These are phyloP conservation scores for Baorangia bicolor DNA, from an alignment of 768 basidiomycete species.

Conservation along the genomic window DNA sequence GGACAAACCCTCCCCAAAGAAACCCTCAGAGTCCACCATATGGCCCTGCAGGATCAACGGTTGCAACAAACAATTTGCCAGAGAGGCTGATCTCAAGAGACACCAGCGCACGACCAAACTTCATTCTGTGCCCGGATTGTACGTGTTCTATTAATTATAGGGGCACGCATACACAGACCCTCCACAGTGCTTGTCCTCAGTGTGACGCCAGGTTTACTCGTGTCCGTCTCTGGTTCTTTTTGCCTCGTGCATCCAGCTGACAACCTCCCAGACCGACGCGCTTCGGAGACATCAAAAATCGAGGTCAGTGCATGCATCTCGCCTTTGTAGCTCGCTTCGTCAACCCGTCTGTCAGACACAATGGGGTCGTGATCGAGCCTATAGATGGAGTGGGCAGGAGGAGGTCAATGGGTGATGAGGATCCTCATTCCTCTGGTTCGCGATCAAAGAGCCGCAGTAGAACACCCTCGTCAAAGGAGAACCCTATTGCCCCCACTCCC, in stretches of 20 bases:
- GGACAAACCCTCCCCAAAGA: conserved; percentile 55
- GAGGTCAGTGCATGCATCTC: conserved; percentile 43
- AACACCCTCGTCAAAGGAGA: conserved; percentile 47
- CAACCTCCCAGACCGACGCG: conserved; percentile 63
- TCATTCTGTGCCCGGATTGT: conserved; percentile 77
- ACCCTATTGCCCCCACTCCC: conserved; percentile 31
- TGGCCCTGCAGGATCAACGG: conserved; percentile 85
- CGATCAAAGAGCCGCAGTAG: conserved; percentile 51
- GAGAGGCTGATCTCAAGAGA: conserved; percentile 79
- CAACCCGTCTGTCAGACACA: conserved; percentile 43
- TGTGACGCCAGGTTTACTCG: conserved; percentile 80
- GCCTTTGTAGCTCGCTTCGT: neutral
- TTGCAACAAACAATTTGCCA: conserved; percentile 78
- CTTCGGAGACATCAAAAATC: conserved; percentile 79
- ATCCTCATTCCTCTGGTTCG: conserved; percentile 39
- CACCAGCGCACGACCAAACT: conserved; percentile 79
- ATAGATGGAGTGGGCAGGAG: conserved; percentile 23
- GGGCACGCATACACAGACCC: conserved; percentile 16
- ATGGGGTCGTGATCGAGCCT: conserved; percentile 64
- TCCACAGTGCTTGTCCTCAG: conserved; percentile 65
- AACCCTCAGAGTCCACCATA: conserved; percentile 46
- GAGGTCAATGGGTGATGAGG: conserved; percentile 21
- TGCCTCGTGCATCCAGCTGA: conserved; percentile 17
- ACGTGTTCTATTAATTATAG: conserved; percentile 27
- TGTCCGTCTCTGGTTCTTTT: conserved; percentile 42